Base-by-base conservation (phyloP, 768 basidiomycete genomes). In the Trametes sanguinea region DNA sequence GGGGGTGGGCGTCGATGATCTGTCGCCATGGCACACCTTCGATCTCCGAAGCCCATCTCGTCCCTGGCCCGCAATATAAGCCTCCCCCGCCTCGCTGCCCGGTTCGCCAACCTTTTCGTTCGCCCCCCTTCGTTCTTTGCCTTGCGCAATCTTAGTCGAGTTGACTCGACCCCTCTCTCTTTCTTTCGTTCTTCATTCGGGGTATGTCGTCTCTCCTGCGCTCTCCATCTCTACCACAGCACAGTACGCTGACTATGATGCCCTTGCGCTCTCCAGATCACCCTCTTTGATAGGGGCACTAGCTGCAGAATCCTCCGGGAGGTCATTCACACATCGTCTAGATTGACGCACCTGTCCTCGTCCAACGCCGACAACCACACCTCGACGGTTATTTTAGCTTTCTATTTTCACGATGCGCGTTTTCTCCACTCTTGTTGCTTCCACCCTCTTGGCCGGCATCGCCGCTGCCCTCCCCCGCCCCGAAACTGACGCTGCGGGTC, bases 241-340 rank as follows among this genome's bases (percentile, higher is more conserved):
- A 43, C n/a, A 13, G 13, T 5, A 43, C n/a, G 14, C 42, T 43
- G 42, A 43, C 10, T 43, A 8, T 29, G 39, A 4, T 61, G 1
- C 57, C 16, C 46, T 13, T 33, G 5, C 45, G 27, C 22, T 22
- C 22, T 22, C 22, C 72, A 85, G 84, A 84, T 83, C 81, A 81
- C 77, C 78, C 83, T 86, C 86, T 88, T 89, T 83, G 87, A 86
- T 75, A 89, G 87, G 86, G 83, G 77, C 71, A 71, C 71, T 73
- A 73, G 76, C 75, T 77, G 73, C 75, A 76, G 76, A 70, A 78
- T 81, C 86, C 84, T 81, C 46, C 85, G 76, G 85, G 81, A 84
- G 85, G 86, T 83, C 57, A 33, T 72, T 70, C 66, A 37, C 35
- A 37, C 66, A 73, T 73, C 77, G 73, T 60, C 60, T 68, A 63